Base-by-base conservation (phyloP, 163 green algal species). In the Picocystis sp. region DNA sequence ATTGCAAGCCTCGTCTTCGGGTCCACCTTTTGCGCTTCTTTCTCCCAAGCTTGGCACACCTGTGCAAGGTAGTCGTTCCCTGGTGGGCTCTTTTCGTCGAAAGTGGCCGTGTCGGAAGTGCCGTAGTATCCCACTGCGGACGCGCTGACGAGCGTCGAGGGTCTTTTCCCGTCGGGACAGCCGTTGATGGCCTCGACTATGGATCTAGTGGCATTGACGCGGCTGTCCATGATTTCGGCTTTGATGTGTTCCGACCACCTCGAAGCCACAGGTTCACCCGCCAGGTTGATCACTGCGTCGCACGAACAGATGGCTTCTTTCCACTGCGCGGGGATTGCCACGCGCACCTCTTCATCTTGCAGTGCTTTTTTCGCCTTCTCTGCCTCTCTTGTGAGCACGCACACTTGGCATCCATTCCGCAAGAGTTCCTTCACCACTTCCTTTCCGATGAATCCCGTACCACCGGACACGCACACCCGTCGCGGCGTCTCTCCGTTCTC, bases 261-360 rank as follows among this genome's bases (percentile, higher is more conserved):
- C 55, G 47, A 57, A 11, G 33, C 51, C 53, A 71, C 65, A 17
- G 3, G 22, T 50, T 47, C 51, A 51, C 83, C 83, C 50, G 85
- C 85, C 29, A 94, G 65, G 65, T 94, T 94, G 50, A 94, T 71
- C 21, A 94, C 82, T 0, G 53, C 85, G n/a, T 60, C 64, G 35
- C 63, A 60, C 19, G 80, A 82, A 24, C 57, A 41, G 15, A 93
- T 56, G 6, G 71, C 80, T 9, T 61, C 19, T 3, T 44, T 50
- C 69, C 81, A 89, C 35, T 87, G 55, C 1, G 29, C 41, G 10
- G 70, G 69, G 1, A 49, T 65, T 34, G 69, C 76, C 48, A 84
- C 83, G 46, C 83, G 52, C 3, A 92, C 24, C 0, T 74, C 65
- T 0, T 74, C 65, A 56, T 79, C 82, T 9, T 61, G 72, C 56